Evolutionary conservation across 31 red algal species (phyloP).

Genomic region (Porphyra umbilicalis): DNA sequence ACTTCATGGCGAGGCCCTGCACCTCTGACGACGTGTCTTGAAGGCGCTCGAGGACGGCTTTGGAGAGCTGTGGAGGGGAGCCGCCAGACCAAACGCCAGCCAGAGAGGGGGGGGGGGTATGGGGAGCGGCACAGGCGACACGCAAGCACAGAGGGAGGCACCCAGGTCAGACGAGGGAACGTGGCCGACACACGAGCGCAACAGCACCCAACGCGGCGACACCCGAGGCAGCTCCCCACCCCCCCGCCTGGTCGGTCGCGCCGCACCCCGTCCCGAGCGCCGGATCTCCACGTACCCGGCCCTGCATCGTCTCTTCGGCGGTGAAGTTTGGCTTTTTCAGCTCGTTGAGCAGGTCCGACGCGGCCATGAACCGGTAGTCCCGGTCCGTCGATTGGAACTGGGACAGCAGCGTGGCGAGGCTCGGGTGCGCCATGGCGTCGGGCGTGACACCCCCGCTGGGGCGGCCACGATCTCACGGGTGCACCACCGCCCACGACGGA

Average conservation of each 20-base stretch:
- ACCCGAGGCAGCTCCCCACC: no score
- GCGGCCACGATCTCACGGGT: no score
- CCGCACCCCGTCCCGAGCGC: no score
- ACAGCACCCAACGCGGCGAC: no score
- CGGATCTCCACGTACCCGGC: constrained; percentile 21
- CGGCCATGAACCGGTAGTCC: constrained; percentile 94
- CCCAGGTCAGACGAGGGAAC: no score
- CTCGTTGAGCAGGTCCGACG: constrained; percentile 77
- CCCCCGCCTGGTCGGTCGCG: no score
- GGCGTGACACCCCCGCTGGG: no score
- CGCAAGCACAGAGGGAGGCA: not conserved
- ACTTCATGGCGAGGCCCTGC: constrained; percentile 89
- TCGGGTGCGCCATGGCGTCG: not conserved
- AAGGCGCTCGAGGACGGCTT: constrained; percentile 59
- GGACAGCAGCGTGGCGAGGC: not conserved
- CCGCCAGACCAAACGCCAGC: not conserved
- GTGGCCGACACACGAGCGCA: no score
- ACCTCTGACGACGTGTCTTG: constrained; percentile 85
- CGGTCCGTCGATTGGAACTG: constrained; percentile 33
- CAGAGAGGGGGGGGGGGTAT: not conserved
- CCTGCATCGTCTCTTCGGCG: constrained; percentile 49
- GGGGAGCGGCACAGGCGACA: not conserved
- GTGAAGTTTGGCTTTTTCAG: constrained; percentile 26
- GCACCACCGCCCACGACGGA: no score
- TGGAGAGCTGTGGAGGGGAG: constrained; percentile 36